A percentile compares a stretch with the other conserved stretches of the same genome.
Conservation (phyloP, 2,329 filamentous ascomycete genomes). For the Colletotrichum karsti region DNA sequence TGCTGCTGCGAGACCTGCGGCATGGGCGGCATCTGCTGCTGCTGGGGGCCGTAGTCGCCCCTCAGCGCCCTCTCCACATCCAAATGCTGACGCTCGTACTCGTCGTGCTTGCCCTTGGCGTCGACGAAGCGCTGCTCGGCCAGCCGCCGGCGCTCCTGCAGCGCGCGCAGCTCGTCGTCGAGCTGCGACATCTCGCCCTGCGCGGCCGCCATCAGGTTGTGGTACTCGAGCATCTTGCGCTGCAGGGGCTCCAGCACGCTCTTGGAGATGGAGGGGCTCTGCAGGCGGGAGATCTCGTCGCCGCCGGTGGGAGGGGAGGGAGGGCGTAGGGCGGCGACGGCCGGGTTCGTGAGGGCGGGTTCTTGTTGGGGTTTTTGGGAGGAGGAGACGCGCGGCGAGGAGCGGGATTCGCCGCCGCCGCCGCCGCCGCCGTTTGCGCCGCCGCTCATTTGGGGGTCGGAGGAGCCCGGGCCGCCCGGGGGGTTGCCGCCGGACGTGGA, state of each 20-base stretch:
- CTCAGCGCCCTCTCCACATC: conserved; percentile 52
- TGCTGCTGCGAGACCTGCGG: conserved; percentile 11
- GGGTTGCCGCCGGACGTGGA: conserved; percentile 11
- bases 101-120: conserved; percentile 53
- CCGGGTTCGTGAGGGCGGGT: not conserved
- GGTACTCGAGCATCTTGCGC: conserved; percentile 54
- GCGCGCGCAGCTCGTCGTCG: conserved; percentile 50
- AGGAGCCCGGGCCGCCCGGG: not conserved
- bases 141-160: conserved; percentile 49
- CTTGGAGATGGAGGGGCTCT: conserved; percentile 51
- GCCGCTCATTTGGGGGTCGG: conserved; percentile 6
- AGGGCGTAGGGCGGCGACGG: not conserved
- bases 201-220: conserved; percentile 48
- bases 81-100: conserved; percentile 50
- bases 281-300: conserved; percentile 48
- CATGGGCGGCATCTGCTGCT: not conserved
- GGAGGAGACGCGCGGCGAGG: not conserved
- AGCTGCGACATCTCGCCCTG: conserved; percentile 50
- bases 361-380: not conserved
- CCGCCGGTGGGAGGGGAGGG: conserved; percentile 25
- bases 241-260: conserved; percentile 55
- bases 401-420: not conserved
- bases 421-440: not conserved
- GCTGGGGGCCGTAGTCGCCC: conserved; percentile 40
- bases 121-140: conserved; percentile 51